Evolutionary conservation across 805 yeast genomes (phyloP).

Genomic region (Teunomyces atbi): DNA sequence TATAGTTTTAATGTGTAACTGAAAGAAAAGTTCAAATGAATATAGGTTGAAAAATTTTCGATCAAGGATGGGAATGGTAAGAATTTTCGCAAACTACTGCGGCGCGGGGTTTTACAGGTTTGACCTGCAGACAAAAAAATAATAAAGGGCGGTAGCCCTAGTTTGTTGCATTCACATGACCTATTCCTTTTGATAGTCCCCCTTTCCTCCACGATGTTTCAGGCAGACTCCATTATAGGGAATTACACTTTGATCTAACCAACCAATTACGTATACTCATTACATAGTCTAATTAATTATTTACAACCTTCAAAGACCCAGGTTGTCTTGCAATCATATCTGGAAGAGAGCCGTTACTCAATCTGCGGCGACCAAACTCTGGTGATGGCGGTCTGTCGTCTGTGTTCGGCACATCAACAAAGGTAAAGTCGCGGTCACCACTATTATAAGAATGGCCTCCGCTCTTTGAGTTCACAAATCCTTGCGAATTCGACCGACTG

Average conservation of each 20-base stretch:
- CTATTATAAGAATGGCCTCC: constrained; percentile 6
- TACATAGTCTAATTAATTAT: constrained; percentile 17
- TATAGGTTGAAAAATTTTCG: constrained; percentile 20
- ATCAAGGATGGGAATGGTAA: neutral
- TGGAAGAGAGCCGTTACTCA: constrained; percentile 56
- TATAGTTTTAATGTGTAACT: constrained; percentile 27
- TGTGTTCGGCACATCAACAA: constrained; percentile 1
- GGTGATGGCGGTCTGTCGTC: constrained; percentile 11
- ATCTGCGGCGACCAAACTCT: constrained; percentile 46
- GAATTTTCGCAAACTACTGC: neutral
- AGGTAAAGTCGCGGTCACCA: constrained; percentile 11
- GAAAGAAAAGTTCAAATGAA: constrained; percentile 12
- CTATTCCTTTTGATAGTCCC: neutral
- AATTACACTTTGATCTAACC: neutral
- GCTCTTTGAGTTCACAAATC: constrained; percentile 1
- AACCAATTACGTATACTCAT: neutral
- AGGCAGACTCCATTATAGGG: neutral
- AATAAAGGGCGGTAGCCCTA: neutral
- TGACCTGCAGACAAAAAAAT: neutral
- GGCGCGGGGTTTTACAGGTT: neutral
- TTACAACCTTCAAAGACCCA: constrained; percentile 52
- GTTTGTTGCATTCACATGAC: neutral
- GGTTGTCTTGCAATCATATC: constrained; percentile 46
- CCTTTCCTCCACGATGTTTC: neutral
- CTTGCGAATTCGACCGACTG: constrained; percentile 11